A percentile compares a stretch with the other conserved stretches of the same genome.
phyloP scores from a whole-genome alignment of 73 alveolate genomes.

The Paramecium sexaurelia region DNA sequence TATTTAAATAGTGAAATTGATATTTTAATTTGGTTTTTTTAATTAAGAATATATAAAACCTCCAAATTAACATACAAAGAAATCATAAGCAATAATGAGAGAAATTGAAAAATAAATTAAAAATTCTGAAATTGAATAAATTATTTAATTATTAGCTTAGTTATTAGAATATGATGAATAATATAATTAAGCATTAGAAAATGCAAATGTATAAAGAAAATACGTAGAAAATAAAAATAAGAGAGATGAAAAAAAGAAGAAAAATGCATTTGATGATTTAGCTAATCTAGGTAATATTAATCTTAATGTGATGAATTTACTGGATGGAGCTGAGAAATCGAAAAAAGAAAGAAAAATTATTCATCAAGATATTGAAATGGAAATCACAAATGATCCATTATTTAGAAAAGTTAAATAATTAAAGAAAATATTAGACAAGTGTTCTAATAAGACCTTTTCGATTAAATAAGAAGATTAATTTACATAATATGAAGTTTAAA shows the following conservation, averaged over 20 bases:
- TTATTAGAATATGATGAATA: conserved; percentile 61
- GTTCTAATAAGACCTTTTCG: conserved; percentile 48
- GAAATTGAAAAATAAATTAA: conserved; percentile 25
- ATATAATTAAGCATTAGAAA: conserved; percentile 34
- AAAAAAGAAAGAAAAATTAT: conserved; percentile 44
- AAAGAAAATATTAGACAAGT: conserved; percentile 52
- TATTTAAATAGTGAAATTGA: background rate
- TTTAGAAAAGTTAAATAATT: conserved; percentile 57
- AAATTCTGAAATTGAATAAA: conserved; percentile 55
- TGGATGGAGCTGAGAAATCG: conserved; percentile 20
- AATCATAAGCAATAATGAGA: conserved; percentile 34
- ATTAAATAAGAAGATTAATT: conserved; percentile 49
- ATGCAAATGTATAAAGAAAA: conserved; percentile 33
- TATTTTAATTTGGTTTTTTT: conserved; percentile 60
- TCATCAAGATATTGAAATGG: conserved; percentile 44
- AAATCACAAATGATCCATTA: conserved; percentile 60
- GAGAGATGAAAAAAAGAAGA: conserved; percentile 32
- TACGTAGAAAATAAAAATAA: background rate
- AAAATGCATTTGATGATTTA: conserved; percentile 40
- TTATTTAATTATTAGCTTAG: background rate
- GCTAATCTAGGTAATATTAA: conserved; percentile 22
- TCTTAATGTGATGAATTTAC: conserved; percentile 19
- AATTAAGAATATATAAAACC: conserved; percentile 29
- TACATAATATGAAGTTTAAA: conserved; percentile 45
- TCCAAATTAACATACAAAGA: background rate